These are phyloP conservation scores for Globisporangium alternatum DNA, from an alignment of 352 stramenopile species.

Conservation along the genomic window DNA sequence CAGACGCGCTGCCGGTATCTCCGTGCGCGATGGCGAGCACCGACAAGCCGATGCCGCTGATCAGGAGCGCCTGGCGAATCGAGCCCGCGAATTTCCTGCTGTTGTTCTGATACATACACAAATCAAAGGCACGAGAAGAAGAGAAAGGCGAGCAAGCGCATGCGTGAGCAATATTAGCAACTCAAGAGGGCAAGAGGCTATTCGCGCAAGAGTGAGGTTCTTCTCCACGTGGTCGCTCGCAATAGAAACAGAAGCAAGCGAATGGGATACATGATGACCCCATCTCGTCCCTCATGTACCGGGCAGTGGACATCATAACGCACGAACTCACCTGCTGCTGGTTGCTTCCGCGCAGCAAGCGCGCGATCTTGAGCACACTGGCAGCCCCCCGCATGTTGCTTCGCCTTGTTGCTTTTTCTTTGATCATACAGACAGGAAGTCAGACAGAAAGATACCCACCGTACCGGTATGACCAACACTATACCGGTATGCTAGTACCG, in stretches of 20 bases:
- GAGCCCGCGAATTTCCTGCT: slow-evolving; percentile 8
- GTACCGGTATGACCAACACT: too few species aligned
- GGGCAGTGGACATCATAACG: background rate
- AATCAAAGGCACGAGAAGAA: background rate
- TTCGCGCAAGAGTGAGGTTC: background rate
- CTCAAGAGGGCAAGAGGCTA: background rate
- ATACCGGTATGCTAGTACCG: too few species aligned
- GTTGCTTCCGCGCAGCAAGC: slow-evolving; percentile 24
- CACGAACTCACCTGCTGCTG: slow-evolving; percentile 27
- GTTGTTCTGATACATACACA: background rate
- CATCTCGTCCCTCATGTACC: background rate
- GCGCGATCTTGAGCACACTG: slow-evolving; percentile 25
- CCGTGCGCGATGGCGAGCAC: slow-evolving; percentile 36
- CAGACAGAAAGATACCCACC: background rate
- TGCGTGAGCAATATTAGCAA: background rate
- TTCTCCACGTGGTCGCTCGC: background rate
- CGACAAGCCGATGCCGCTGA: slow-evolving; percentile 49
- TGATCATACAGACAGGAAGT: background rate
- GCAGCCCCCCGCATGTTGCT: slow-evolving; percentile 27
- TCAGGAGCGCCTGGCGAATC: slow-evolving; percentile 44
- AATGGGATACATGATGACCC: background rate
- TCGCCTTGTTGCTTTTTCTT: background rate
- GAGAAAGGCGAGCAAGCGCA: background rate
- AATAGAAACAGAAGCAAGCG: background rate
- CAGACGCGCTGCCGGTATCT: slow-evolving; percentile 17